A percentile compares a stretch with the other conserved stretches of the same genome.
phyloP scores from a whole-genome alignment of 2,329 filamentous ascomycete species.

The Alternaria ethzedia region DNA sequence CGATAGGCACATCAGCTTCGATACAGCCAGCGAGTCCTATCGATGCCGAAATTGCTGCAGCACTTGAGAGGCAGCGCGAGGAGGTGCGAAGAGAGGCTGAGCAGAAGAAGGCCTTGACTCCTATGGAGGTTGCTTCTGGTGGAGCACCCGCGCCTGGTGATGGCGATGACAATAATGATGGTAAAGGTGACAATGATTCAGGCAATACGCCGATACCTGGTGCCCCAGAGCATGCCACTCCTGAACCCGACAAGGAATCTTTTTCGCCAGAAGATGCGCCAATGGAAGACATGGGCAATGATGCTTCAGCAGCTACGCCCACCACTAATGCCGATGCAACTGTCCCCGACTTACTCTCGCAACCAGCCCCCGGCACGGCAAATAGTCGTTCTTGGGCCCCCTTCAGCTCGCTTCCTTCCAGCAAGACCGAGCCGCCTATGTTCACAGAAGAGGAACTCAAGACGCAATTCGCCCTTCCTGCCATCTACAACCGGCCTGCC shows the following conservation, averaged over 20 bases:
- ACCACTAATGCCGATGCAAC: rapidly evolving
- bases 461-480: neutral
- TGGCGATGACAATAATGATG: neutral
- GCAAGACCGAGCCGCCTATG: neutral
- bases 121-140: neutral
- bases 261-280: neutral
- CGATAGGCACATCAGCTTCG: neutral
- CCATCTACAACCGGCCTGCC: neutral
- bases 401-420: neutral
- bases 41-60: neutral
- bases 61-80: neutral
- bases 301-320: neutral
- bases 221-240: neutral
- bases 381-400: neutral
- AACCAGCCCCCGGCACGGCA: neutral
- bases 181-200: too few relatives aligned
- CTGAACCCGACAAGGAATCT: neutral
- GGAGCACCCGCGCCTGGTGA: neutral
- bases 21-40: neutral
- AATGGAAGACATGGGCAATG: neutral
- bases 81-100: neutral
- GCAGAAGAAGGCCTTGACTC: neutral
- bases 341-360: neutral
- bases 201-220: neutral
- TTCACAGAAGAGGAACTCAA: neutral